These are phyloP conservation scores for Oryza officinalis DNA, from an alignment of 176 grass and related monocot species.

Conservation along the genomic window DNA sequence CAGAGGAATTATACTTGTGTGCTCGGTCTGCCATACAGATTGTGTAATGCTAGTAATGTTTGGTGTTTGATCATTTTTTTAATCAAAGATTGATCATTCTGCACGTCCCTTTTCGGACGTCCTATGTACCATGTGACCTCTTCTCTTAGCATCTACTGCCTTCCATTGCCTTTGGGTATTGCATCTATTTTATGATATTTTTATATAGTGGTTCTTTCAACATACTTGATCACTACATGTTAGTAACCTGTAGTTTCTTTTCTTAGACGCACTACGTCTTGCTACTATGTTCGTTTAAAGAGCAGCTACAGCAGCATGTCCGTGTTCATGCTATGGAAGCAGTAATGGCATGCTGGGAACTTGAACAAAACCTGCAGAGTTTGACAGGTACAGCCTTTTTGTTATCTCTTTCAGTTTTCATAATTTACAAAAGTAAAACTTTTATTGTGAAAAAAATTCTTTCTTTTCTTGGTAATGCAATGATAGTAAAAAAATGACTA, in stretches of 20 bases:
- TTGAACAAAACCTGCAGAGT: constrained; percentile 73
- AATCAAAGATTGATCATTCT: not conserved
- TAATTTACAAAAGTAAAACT: not conserved
- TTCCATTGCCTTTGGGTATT: not conserved
- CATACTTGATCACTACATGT: not conserved
- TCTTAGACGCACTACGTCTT: constrained; percentile 68
- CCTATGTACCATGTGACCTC: not conserved
- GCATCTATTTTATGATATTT: not conserved
- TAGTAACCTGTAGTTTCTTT: constrained; percentile 25
- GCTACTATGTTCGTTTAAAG: constrained; percentile 75
- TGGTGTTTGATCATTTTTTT: not conserved
- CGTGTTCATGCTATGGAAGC: constrained; percentile 82
- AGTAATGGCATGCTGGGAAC: constrained; percentile 79
- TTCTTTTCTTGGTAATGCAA: not conserved
- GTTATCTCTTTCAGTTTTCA: not conserved
- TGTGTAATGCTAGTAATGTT: too few species aligned
- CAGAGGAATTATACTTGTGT: not conserved
- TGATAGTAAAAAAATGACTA: not conserved
- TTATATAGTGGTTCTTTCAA: not conserved
- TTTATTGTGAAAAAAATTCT: not conserved
- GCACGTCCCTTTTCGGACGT: not conserved
- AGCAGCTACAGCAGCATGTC: constrained; percentile 77
- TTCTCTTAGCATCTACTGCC: not conserved
- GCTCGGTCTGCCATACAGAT: not conserved
- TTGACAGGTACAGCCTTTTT: constrained; percentile 56